Base-by-base conservation (phyloP, 768 basidiomycete genomes). In the Crucibulum laeve region DNA sequence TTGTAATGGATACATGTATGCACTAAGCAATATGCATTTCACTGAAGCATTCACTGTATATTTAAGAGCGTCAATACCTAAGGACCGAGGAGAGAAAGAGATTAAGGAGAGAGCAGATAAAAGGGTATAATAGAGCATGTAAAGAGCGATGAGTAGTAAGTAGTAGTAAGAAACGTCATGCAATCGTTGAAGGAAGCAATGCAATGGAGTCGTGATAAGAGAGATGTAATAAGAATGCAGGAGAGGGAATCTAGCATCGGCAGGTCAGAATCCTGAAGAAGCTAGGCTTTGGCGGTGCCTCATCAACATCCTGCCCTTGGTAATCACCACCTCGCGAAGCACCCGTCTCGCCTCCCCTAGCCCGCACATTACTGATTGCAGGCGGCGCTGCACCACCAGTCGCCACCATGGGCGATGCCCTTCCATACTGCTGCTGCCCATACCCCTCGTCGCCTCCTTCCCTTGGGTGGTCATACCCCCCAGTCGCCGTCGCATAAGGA, bases 351-450 rank as follows among this genome's bases (percentile, higher is more conserved):
- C 82, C 87, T 42, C 70, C 85, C 53, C 73, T 69, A 44, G 84
- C 87, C 40, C 86, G 80, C 45, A 85, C 77, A 53, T 79, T 77
- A 63, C 80, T 87, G 49, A 89, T 62, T 24, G 85, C 85, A 21
- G 84, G 85, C 42, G 82, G 82, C 23, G 75, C 84, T 28, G 80
- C 81, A 32, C 76, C 77, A 36, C 79, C 73, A 40, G 71, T 80
- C 21, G 85, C 76, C 43, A 88, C 77, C 88, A 91, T 91, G 14
- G 87, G 88, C 30, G 88, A 90, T 22, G 79, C 75, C 40, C 86
- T 79, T n/a, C 85, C 84, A 53, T 91, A 91, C 43, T 68, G 76
- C 54, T 76, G 76, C 46, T 56, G 63, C 35, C 70, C 73, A 53
- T 77, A 82, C 19, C 68, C 66, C 49, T 85, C 86, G 33, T 88